phyloP scores from a whole-genome alignment of 2,329 filamentous ascomycete genomes.

The Dendryphion nanum region DNA sequence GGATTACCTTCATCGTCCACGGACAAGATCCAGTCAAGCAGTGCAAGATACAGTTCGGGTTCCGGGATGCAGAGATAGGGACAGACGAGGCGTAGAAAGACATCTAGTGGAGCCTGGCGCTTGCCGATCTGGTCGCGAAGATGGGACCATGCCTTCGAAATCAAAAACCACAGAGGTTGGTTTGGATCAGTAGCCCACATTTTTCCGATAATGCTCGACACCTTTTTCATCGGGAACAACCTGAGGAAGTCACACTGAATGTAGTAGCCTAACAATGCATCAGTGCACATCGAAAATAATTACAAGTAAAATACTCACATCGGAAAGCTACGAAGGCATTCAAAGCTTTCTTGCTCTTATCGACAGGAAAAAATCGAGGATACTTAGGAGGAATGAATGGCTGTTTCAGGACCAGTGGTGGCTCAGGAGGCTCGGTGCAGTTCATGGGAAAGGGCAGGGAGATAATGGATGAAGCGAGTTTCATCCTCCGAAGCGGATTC shows the following conservation, averaged over 20 bases:
- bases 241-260: constrained; percentile 44
- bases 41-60: background rate
- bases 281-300: constrained; percentile 44
- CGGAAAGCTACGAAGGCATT: constrained; percentile 40
- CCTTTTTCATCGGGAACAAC: constrained; percentile 51
- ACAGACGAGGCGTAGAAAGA: constrained; percentile 48
- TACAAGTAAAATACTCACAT: constrained; percentile 17
- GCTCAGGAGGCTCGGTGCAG: too few species aligned
- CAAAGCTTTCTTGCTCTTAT: constrained; percentile 27
- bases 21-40: background rate
- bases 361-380: background rate
- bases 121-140: constrained; percentile 53
- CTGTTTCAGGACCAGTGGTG: background rate
- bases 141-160: constrained; percentile 57
- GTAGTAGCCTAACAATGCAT: constrained; percentile 29
- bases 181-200: constrained; percentile 53
- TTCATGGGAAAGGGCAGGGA: background rate
- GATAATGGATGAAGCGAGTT: background rate
- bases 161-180: constrained; percentile 53
- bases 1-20: background rate
- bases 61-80: constrained; percentile 38
- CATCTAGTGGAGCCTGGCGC: constrained; percentile 46
- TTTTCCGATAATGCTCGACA: constrained; percentile 49
- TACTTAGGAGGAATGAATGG: background rate
- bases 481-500: background rate